Conservation (phyloP, 192 early-diverging fungal genomes). For the Backusella morwellensis region DNA sequence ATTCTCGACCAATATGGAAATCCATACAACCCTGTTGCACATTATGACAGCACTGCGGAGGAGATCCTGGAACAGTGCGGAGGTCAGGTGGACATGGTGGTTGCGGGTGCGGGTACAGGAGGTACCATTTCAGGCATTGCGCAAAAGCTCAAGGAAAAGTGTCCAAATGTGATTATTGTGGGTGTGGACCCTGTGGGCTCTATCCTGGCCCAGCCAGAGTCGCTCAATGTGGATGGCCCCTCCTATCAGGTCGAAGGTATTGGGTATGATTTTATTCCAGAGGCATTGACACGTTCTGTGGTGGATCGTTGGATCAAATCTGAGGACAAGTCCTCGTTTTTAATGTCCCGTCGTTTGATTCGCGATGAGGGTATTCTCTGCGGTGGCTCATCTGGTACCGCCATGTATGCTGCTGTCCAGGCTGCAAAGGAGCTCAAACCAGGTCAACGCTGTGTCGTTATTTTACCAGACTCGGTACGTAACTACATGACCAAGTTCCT, state of each 20-base stretch:
- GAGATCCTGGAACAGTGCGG: slow-evolving; percentile 79
- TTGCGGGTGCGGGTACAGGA: slow-evolving; percentile 94
- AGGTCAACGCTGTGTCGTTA: slow-evolving; percentile 88
- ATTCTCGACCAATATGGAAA: slow-evolving; percentile 98
- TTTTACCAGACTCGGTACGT: slow-evolving; percentile 96
- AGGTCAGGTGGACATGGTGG: slow-evolving; percentile 94
- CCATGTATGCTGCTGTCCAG: slow-evolving; percentile 83
- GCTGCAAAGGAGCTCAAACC: slow-evolving; percentile 83
- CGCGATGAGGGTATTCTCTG: slow-evolving; percentile 95
- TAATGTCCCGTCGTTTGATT: slow-evolving; percentile 94
- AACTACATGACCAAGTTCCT: slow-evolving; percentile 99
- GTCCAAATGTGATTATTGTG: slow-evolving; percentile 83
- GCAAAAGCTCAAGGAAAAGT: slow-evolving; percentile 92
- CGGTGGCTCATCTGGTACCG: slow-evolving; percentile 95
- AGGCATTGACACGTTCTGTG: slow-evolving; percentile 78
- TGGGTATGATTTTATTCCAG: slow-evolving; percentile 98
- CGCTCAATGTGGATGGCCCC: slow-evolving; percentile 66
- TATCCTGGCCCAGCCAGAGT: slow-evolving; percentile 87
- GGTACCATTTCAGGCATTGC: slow-evolving; percentile 97
- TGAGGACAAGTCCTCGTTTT: slow-evolving; percentile 93
- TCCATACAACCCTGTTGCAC: slow-evolving; percentile 96
- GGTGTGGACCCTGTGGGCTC: slow-evolving; percentile 96
- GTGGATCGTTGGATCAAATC: slow-evolving; percentile 97
- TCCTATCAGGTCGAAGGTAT: slow-evolving; percentile 97
- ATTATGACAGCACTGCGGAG: slow-evolving; percentile 92